Evolutionary conservation across 495 filamentous ascomycete genomes (phyloP).

Genomic region (Choiromyces venosus): DNA sequence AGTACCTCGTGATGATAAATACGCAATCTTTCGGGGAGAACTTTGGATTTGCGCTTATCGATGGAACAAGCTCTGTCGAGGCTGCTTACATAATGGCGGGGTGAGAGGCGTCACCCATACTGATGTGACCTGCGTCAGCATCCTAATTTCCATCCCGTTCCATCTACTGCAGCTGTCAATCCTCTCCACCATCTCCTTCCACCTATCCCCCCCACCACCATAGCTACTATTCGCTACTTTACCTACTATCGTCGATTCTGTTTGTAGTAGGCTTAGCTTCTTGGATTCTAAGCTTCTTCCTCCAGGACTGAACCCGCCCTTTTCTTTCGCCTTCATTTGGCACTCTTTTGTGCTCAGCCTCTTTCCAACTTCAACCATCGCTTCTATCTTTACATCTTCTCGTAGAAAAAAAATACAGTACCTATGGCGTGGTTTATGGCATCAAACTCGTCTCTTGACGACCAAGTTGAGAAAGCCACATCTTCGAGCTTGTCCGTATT

Average conservation of each 20-base stretch:
- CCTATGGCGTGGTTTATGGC: constrained; percentile 87
- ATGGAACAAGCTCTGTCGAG: neutral
- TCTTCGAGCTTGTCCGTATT: constrained; percentile 74
- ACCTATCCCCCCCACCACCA: neutral
- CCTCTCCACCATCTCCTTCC: neutral
- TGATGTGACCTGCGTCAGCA: constrained; percentile 25
- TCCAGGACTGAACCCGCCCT: neutral
- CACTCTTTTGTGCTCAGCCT: neutral
- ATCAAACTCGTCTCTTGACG: constrained; percentile 80
- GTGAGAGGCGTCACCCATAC: constrained; percentile 25
- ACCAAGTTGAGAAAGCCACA: constrained; percentile 92
- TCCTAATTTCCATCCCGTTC: constrained; percentile 15
- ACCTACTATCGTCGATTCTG: constrained; percentile 3
- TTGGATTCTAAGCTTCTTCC: neutral
- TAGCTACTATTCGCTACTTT: neutral
- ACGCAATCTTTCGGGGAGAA: neutral
- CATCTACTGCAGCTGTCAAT: constrained; percentile 7
- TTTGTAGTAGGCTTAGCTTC: neutral
- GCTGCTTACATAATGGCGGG: constrained; percentile 34
- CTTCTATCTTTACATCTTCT: constrained; percentile 12
- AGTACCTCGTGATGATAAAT: constrained; percentile 15
- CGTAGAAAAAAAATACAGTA: constrained; percentile 24
- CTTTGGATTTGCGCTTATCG: neutral
- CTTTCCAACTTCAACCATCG: constrained; percentile 7
- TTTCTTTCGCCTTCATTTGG: neutral